Percentiles rank a stretch among this genome's conserved stretches.
Evolutionary conservation across 2,329 filamentous ascomycete genomes (phyloP).

Genomic region (Corynespora cassiicola): DNA sequence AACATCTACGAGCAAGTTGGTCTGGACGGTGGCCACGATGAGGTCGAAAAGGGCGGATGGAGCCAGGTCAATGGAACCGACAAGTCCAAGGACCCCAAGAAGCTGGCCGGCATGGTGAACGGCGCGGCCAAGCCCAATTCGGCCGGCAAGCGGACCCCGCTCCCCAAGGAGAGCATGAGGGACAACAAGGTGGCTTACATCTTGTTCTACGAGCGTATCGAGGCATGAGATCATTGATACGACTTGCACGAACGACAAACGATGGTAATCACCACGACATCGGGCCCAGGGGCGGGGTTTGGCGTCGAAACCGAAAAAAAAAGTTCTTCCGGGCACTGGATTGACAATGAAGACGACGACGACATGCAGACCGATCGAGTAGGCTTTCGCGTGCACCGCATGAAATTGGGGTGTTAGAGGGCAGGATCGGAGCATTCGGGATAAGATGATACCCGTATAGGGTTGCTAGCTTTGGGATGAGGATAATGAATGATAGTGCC

Average conservation of each 20-base stretch:
- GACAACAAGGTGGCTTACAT: constrained; percentile 98
- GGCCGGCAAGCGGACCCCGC: constrained; percentile 60
- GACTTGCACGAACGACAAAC: too few species aligned
- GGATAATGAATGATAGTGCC: constrained; percentile 1
- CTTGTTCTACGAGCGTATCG: constrained; percentile 86
- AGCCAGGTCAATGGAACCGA: constrained; percentile 78
- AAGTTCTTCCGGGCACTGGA: constrained; percentile 10
- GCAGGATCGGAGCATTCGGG: neutral
- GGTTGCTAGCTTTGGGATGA: neutral
- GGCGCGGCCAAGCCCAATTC: constrained; percentile 63
- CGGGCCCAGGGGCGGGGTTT: too few species aligned
- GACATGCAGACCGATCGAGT: too few species aligned
- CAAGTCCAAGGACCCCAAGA: constrained; percentile 66
- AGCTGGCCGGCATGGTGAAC: constrained; percentile 70
- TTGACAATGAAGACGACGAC: constrained; percentile 4
- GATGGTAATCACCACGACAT: too few species aligned
- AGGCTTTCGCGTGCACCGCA: constrained; percentile 5
- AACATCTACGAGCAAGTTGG: constrained; percentile 77
- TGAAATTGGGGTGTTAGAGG: constrained; percentile 2
- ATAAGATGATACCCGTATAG: constrained; percentile 1
- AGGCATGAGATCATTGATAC: too few species aligned
- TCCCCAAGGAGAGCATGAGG: constrained; percentile 64
- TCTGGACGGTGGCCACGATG: constrained; percentile 67
- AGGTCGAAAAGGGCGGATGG: constrained; percentile 75
- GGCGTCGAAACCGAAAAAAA: too few species aligned